A percentile compares a stretch with the other conserved stretches of the same genome.
Conservation (phyloP, 768 basidiomycete genomes). For the Naganishia onofrii region DNA sequence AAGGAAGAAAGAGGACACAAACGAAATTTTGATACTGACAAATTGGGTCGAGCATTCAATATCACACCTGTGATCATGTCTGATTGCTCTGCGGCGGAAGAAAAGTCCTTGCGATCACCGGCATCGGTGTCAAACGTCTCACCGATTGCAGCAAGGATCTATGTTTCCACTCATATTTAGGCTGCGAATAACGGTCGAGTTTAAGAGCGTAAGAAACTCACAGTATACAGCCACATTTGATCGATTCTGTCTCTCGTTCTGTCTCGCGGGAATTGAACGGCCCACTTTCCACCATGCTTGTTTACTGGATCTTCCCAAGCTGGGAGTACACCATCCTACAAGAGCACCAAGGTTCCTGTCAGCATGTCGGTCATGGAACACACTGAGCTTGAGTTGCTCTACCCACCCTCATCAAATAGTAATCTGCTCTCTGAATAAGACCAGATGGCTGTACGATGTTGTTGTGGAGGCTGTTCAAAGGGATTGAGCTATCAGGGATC, state of each 20-base stretch:
- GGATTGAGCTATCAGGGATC: not conserved
- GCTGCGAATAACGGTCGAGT: not conserved
- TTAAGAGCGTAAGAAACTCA: conserved; percentile 51
- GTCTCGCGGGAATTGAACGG: conserved; percentile 92
- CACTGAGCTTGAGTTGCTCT: not conserved
- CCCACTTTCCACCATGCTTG: conserved; percentile 97
- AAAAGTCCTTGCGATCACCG: conserved; percentile 11
- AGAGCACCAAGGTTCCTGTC: not conserved
- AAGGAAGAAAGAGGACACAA: not conserved
- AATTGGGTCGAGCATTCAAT: conserved; percentile 75
- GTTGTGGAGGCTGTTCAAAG: conserved; percentile 74
- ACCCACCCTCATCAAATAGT: conserved; percentile 93
- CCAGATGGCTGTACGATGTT: conserved; percentile 94
- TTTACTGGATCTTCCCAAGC: conserved; percentile 98
- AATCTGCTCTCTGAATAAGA: conserved; percentile 94
- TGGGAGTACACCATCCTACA: conserved; percentile 87
- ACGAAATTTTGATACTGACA: conserved; percentile 39
- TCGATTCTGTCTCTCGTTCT: conserved; percentile 82
- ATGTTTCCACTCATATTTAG: conserved; percentile 25
- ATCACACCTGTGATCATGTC: conserved; percentile 79
- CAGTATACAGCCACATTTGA: conserved; percentile 97
- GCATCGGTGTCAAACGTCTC: conserved; percentile 77
- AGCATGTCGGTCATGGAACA: not conserved
- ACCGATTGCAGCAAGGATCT: conserved; percentile 99
- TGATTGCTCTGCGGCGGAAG: conserved; percentile 55